phyloP scores from a whole-genome alignment of 805 yeast species.

The Zygotorulaspora florentina region DNA sequence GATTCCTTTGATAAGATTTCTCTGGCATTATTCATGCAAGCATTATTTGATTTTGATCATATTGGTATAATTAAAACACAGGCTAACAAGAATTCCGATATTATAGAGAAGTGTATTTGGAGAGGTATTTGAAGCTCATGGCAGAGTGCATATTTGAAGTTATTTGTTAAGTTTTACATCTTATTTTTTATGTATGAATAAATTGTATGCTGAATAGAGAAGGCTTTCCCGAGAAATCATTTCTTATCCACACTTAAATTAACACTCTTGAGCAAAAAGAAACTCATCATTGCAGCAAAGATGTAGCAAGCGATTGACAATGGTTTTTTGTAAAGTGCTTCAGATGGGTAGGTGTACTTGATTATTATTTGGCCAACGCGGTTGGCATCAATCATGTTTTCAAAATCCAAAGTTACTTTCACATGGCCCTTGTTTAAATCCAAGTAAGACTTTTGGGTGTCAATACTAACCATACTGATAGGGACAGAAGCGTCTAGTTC shows the following conservation, averaged over 20 bases:
- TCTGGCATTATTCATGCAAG: slow-evolving; percentile 71
- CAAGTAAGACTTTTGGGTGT: slow-evolving; percentile 52
- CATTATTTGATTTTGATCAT: slow-evolving; percentile 62
- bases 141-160: background rate
- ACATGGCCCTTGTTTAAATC: slow-evolving; percentile 78
- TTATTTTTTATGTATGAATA: background rate
- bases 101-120: slow-evolving; percentile 34
- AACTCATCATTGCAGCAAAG: slow-evolving; percentile 54
- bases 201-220: too few species aligned
- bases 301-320: slow-evolving; percentile 57
- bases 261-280: slow-evolving; percentile 46
- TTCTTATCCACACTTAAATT: slow-evolving; percentile 37
- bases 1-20: slow-evolving; percentile 59
- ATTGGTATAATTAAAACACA: slow-evolving; percentile 67
- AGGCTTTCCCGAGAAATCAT: background rate
- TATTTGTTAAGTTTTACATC: background rate
- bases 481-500: slow-evolving; percentile 55
- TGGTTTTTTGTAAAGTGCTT: slow-evolving; percentile 61
- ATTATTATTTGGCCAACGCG: slow-evolving; percentile 52
- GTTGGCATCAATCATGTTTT: slow-evolving; percentile 67
- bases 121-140: slow-evolving; percentile 26
- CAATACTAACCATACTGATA: slow-evolving; percentile 20
- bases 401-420: slow-evolving; percentile 55
- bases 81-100: slow-evolving; percentile 34
- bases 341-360: slow-evolving; percentile 55